A percentile compares a stretch with the other conserved stretches of the same genome.
These are phyloP conservation scores for Fusarium pseudonygamai DNA, from an alignment of 2,329 filamentous ascomycete genomes.

Conservation along the genomic window DNA sequence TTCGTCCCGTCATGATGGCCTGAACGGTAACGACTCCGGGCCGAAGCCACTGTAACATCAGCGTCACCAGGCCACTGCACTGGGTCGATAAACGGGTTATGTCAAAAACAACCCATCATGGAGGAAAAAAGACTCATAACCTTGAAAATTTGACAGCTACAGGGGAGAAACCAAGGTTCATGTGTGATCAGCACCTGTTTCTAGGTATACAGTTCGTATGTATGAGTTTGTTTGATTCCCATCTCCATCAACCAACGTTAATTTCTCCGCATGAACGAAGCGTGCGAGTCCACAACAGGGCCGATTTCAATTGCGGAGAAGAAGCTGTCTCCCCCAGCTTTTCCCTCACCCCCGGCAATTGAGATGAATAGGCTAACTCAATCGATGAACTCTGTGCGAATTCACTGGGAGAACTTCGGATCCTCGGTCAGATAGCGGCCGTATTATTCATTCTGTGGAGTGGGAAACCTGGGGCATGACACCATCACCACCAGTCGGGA, in stretches of 20 bases:
- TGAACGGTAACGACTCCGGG: neutral
- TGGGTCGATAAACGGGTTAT: slow-evolving; percentile 17
- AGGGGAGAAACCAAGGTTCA: slow-evolving; percentile 2
- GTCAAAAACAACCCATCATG: neutral
- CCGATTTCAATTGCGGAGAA: slow-evolving; percentile 31
- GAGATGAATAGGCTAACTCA: neutral
- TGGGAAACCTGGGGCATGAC: slow-evolving; percentile 17
- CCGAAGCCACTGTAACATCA: slow-evolving; percentile 4
- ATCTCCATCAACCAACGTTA: neutral
- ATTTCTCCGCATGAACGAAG: slow-evolving; percentile 11
- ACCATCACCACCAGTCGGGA: neutral
- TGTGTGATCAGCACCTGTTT: slow-evolving; percentile 2
- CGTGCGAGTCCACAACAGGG: slow-evolving; percentile 20
- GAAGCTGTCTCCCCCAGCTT: slow-evolving; percentile 19
- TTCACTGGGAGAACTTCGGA: slow-evolving; percentile 26
- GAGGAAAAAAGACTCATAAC: neutral
- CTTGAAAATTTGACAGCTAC: neutral
- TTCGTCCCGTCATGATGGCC: slow-evolving; percentile 1
- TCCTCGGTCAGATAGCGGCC: slow-evolving; percentile 37
- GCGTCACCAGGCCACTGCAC: slow-evolving; percentile 19
- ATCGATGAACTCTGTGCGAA: neutral
- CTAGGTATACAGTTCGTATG: slow-evolving; percentile 1
- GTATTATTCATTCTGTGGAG: slow-evolving; percentile 30
- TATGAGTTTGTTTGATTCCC: neutral
- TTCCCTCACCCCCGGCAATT: neutral